These are phyloP conservation scores for Aureobasidium leucospermi DNA, from an alignment of 2,329 filamentous ascomycete genomes.

Conservation along the genomic window DNA sequence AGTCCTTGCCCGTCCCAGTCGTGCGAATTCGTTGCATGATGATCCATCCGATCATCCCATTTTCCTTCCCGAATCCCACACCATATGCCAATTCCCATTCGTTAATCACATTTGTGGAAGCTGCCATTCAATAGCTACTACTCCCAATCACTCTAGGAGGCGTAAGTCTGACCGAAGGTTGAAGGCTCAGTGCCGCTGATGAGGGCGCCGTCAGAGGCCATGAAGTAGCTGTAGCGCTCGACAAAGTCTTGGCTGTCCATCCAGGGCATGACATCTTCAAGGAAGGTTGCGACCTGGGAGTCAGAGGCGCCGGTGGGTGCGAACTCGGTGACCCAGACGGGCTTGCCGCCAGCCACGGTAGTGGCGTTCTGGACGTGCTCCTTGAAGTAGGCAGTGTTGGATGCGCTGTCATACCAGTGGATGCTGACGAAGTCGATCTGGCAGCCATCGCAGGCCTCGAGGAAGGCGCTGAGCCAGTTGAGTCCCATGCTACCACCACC, in stretches of 20 bases:
- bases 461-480: conserved; percentile 49
- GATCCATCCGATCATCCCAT: not conserved
- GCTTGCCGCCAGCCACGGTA: conserved; percentile 28
- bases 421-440: conserved; percentile 53
- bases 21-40: conserved; percentile 1
- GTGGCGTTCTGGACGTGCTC: conserved; percentile 42
- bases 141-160: conserved; percentile 8
- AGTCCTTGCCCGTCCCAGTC: conserved; percentile 6
- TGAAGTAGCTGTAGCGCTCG: conserved; percentile 34
- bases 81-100: not conserved
- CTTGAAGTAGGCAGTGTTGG: conserved; percentile 46
- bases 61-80: not conserved
- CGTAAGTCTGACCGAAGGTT: conserved; percentile 25
- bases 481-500: conserved; percentile 48
- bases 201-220: conserved; percentile 30
- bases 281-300: conserved; percentile 40
- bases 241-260: conserved; percentile 35
- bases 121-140: not conserved
- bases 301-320: conserved; percentile 42
- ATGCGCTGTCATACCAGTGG: conserved; percentile 54
- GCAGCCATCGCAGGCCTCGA: conserved; percentile 48
- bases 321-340: conserved; percentile 61
- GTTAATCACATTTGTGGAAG: not conserved
- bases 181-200: conserved; percentile 26
- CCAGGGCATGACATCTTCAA: conserved; percentile 42